Conservation (phyloP, 306 rosid genomes). For the Crotalaria pallida region DNA sequence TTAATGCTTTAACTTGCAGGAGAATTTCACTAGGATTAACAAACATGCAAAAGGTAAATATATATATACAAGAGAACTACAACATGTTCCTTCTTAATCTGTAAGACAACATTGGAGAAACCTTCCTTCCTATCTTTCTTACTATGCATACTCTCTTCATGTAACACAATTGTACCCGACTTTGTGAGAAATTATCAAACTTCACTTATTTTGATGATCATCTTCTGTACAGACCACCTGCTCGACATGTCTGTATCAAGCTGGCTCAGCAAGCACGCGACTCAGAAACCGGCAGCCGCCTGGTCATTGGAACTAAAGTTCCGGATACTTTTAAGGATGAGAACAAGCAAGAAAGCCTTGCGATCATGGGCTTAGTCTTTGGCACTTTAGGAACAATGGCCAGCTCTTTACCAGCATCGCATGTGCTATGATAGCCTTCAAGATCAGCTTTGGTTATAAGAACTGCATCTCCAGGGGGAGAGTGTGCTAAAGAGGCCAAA, state of each 20-base stretch:
- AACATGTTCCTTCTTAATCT: conserved; percentile 17
- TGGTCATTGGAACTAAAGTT: conserved; percentile 35
- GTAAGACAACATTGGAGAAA: conserved; percentile 33
- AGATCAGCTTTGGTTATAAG: conserved; percentile 89
- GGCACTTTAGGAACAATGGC: conserved; percentile 48
- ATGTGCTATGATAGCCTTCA: conserved; percentile 72
- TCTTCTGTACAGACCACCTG: conserved; percentile 42
- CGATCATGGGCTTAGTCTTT: conserved; percentile 71
- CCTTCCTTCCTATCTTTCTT: conserved; percentile 19
- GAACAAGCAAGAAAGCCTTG: conserved; percentile 75
- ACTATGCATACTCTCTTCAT: conserved; percentile 41
- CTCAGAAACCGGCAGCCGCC: conserved; percentile 78
- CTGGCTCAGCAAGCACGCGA: conserved; percentile 79
- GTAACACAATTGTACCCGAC: conserved; percentile 46
- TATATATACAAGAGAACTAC: conserved; percentile 34
- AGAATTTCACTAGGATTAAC: conserved; percentile 29
- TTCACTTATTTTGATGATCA: conserved; percentile 34
- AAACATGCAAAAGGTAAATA: conserved; percentile 4
- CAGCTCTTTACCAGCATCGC: conserved; percentile 49
- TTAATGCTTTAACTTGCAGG: conserved; percentile 20
- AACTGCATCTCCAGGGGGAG: conserved; percentile 84
- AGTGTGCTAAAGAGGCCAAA: conserved; percentile 39
- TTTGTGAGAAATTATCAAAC: conserved; percentile 21
- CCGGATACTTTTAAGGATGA: conserved; percentile 75
- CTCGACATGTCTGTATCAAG: conserved; percentile 6